Evolutionary conservation across 768 basidiomycete species (phyloP).

Genomic region (Macrolepiota dolichaula): DNA sequence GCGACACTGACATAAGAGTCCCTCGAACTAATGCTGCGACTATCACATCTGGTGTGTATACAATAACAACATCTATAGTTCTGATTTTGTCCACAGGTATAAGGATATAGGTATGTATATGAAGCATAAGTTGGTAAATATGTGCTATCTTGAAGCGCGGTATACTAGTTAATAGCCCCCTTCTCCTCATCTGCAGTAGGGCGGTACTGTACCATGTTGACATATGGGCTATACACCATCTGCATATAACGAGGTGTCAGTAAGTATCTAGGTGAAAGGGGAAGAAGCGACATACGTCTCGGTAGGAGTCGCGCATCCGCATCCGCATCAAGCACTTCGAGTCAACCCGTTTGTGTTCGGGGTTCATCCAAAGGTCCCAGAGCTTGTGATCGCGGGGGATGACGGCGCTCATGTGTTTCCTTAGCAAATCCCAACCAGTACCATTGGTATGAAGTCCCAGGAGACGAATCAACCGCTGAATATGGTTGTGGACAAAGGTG

Average conservation of each 20-base stretch:
- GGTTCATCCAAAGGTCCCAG: constrained; percentile 44
- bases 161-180: neutral
- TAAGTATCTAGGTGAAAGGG: neutral
- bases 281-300: constrained; percentile 40
- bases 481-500: constrained; percentile 57
- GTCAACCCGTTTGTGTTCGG: constrained; percentile 34
- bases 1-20: too few species aligned
- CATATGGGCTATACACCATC: constrained; percentile 51
- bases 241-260: constrained; percentile 23
- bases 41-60: neutral
- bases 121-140: neutral
- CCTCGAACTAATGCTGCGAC: neutral
- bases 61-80: neutral
- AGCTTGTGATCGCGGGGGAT: constrained; percentile 45
- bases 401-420: constrained; percentile 38
- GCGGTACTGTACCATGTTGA: constrained; percentile 52
- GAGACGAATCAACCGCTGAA: constrained; percentile 53
- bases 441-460: constrained; percentile 51
- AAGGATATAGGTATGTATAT: neutral
- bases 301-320: constrained; percentile 53
- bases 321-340: constrained; percentile 60
- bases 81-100: neutral
- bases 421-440: constrained; percentile 46
- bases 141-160: neutral
- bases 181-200: constrained; percentile 19